These are phyloP conservation scores for Calophaca sinica DNA, from an alignment of 306 rosid genomes.

Conservation along the genomic window DNA sequence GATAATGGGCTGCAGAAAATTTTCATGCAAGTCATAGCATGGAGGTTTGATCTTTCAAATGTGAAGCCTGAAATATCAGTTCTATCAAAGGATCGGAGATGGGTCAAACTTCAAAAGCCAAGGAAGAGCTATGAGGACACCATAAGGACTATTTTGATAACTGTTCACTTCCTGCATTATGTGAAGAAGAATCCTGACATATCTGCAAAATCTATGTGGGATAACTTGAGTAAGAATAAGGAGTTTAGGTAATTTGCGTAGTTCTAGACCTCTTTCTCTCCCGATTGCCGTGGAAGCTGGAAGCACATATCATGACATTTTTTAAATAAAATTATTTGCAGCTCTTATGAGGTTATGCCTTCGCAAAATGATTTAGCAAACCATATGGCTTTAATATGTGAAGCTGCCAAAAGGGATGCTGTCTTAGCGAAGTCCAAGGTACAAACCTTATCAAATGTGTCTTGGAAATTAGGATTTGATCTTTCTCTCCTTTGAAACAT, in stretches of 20 bases:
- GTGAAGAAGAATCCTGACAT: slow-evolving; percentile 65
- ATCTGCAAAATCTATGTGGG: slow-evolving; percentile 73
- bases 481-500: slow-evolving; percentile 23
- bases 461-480: slow-evolving; percentile 29
- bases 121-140: slow-evolving; percentile 74
- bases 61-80: slow-evolving; percentile 72
- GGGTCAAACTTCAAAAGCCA: slow-evolving; percentile 85
- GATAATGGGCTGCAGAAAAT: slow-evolving; percentile 78
- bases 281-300: not conserved
- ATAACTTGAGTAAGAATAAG: slow-evolving; percentile 68
- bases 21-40: slow-evolving; percentile 67
- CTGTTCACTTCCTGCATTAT: slow-evolving; percentile 69
- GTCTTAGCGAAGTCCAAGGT: slow-evolving; percentile 67
- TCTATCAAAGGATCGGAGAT: slow-evolving; percentile 62
- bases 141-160: slow-evolving; percentile 67
- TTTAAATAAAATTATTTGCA: slow-evolving; percentile 46
- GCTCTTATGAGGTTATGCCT: slow-evolving; percentile 62
- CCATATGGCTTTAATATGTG: slow-evolving; percentile 48
- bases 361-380: slow-evolving; percentile 45
- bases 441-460: slow-evolving; percentile 23
- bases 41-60: slow-evolving; percentile 77
- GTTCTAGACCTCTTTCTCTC: slow-evolving; percentile 13
- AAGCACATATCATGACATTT: slow-evolving; percentile 16
- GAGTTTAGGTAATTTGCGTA: slow-evolving; percentile 62
- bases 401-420: slow-evolving; percentile 54